Conservation (phyloP, 495 filamentous ascomycete genomes). For the Penicillium pancosmium region DNA sequence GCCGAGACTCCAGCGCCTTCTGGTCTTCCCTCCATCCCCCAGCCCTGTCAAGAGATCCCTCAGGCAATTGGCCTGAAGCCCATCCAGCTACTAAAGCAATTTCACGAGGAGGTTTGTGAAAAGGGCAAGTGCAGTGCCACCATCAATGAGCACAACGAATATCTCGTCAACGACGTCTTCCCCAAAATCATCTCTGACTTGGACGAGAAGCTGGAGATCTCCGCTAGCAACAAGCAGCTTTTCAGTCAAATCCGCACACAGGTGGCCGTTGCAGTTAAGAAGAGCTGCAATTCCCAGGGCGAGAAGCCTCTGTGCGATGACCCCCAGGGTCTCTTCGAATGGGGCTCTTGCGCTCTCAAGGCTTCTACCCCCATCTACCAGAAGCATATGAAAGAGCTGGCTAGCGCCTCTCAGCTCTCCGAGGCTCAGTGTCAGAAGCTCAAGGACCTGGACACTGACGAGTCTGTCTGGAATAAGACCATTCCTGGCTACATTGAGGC, state of each 20-base stretch:
- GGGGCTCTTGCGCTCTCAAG: not conserved
- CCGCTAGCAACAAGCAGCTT: not conserved
- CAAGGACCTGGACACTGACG: not conserved
- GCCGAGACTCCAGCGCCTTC: not conserved
- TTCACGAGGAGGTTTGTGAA: not conserved
- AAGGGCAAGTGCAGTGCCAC: constrained; percentile 2
- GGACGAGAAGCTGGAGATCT: not conserved
- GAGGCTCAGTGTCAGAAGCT: constrained; percentile 1
- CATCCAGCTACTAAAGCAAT: not conserved
- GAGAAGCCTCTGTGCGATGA: not conserved
- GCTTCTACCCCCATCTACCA: not conserved
- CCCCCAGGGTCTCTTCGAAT: not conserved
- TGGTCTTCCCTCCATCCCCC: not conserved
- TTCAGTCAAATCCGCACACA: not conserved
- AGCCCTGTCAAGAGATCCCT: not conserved
- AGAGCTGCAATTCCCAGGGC: not conserved
- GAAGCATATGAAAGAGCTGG: not conserved
- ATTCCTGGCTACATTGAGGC: not conserved
- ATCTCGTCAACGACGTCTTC: not conserved
- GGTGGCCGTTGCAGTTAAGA: not conserved
- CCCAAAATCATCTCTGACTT: not conserved
- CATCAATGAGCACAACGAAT: not conserved
- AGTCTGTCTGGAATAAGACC: not conserved
- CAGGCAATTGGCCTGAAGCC: not conserved
- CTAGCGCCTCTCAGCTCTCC: not conserved